These are phyloP conservation scores for Diaporthe citrichinensis DNA, from an alignment of 2,329 filamentous ascomycete species.

Conservation along the genomic window DNA sequence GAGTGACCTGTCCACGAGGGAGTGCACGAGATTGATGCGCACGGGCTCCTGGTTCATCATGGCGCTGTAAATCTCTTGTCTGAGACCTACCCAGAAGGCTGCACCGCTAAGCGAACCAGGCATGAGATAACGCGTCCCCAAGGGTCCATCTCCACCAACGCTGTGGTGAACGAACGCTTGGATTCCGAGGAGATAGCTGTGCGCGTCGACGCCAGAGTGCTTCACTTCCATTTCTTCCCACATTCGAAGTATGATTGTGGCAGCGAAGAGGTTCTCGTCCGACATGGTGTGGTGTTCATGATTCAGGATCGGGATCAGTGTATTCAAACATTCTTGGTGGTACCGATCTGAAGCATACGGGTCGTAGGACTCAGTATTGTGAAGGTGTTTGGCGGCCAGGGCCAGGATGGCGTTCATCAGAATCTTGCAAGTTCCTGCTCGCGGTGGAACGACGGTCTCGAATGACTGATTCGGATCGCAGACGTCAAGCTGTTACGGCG, in stretches of 20 bases:
- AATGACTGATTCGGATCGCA: constrained; percentile 63
- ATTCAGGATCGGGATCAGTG: constrained; percentile 63
- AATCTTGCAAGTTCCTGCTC: constrained; percentile 64
- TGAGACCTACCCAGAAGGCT: constrained; percentile 70
- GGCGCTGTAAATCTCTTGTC: constrained; percentile 72
- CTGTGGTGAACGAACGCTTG: constrained; percentile 61
- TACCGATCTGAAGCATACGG: constrained; percentile 65
- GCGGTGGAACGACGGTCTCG: constrained; percentile 65
- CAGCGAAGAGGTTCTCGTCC: constrained; percentile 67
- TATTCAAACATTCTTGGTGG: constrained; percentile 66
- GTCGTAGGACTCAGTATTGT: constrained; percentile 62
- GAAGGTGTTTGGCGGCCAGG: constrained; percentile 68
- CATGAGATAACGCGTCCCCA: constrained; percentile 55
- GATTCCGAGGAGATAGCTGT: constrained; percentile 63
- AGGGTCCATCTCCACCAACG: constrained; percentile 35
- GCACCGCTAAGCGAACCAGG: constrained; percentile 63
- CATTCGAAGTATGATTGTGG: constrained; percentile 69
- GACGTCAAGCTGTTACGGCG: constrained; percentile 56
- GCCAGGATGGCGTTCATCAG: constrained; percentile 71
- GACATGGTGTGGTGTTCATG: constrained; percentile 54
- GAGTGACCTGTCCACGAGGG: constrained; percentile 66
- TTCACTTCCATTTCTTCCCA: constrained; percentile 68
- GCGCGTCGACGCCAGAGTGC: constrained; percentile 58
- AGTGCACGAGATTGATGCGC: constrained; percentile 64
- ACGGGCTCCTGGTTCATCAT: constrained; percentile 62